Percentiles rank a stretch among this genome's conserved stretches.
Evolutionary conservation across 1,284 basidiomycete species (phyloP).

Genomic region (Cronartium quercuum): DNA sequence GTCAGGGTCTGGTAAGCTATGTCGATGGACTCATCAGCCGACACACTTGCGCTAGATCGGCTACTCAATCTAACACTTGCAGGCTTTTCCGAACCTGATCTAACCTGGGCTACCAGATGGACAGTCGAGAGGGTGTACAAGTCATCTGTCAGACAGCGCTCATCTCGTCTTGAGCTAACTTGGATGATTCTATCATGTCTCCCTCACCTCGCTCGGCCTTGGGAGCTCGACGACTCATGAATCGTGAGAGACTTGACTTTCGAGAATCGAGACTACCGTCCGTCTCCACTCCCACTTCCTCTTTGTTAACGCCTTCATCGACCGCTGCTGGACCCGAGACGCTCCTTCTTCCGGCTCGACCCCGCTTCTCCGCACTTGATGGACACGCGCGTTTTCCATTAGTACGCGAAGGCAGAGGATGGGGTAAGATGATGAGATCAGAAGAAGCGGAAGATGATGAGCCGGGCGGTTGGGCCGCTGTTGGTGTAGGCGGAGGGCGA

Average conservation of each 20-base stretch:
- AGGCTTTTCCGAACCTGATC: background rate
- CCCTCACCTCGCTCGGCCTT: background rate
- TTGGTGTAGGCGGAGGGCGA: background rate
- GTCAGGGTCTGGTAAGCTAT: conserved; percentile 16
- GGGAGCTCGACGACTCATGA: background rate
- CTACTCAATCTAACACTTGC: too few species aligned
- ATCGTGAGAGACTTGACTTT: background rate
- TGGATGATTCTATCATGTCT: too few species aligned
- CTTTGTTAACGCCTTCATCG: background rate
- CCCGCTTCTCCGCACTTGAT: background rate
- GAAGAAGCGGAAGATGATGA: background rate
- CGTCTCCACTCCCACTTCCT: background rate
- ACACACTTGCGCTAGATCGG: background rate
- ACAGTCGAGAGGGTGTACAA: too few species aligned
- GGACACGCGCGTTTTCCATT: background rate
- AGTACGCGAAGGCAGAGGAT: background rate
- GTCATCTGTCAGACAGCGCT: too few species aligned
- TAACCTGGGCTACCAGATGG: too few species aligned
- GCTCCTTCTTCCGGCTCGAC: too few species aligned
- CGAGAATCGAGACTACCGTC: background rate
- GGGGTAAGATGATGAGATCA: background rate
- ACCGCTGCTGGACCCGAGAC: too few species aligned
- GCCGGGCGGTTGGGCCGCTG: too few species aligned
- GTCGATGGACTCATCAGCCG: background rate
- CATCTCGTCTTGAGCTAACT: too few species aligned